phyloP scores from a whole-genome alignment of 2,329 filamentous ascomycete genomes.

The Teratosphaeria epicoccoides region DNA sequence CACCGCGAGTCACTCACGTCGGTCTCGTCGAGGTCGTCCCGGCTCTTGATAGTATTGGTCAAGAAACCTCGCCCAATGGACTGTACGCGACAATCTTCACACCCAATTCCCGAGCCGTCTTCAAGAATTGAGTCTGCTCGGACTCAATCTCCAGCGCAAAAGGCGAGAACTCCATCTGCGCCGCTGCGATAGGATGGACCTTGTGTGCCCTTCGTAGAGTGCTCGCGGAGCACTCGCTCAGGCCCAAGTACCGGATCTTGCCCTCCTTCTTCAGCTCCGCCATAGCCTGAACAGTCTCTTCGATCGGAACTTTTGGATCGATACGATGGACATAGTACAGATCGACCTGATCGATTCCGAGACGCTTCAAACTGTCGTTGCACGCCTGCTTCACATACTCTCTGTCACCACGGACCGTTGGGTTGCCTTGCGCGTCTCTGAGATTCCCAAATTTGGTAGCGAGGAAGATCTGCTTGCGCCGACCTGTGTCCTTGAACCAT shows the following conservation, averaged over 20 bases:
- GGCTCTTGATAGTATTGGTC: conserved; percentile 30
- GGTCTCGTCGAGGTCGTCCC: conserved; percentile 27
- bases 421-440: conserved; percentile 9
- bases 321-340: conserved; percentile 38
- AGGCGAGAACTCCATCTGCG: conserved; percentile 45
- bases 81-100: conserved; percentile 32
- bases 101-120: conserved; percentile 39
- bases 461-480: conserved; percentile 32
- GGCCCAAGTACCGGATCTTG: conserved; percentile 44
- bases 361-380: conserved; percentile 25
- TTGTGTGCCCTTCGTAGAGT: conserved; percentile 41
- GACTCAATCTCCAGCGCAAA: conserved; percentile 42
- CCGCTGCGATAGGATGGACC: conserved; percentile 40
- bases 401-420: conserved; percentile 25
- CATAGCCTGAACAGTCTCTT: conserved; percentile 36
- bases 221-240: conserved; percentile 39
- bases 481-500: conserved; percentile 31
- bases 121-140: conserved; percentile 29
- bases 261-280: conserved; percentile 39
- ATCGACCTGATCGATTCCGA: conserved; percentile 32
- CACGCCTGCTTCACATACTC: conserved; percentile 29
- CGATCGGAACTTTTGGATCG: conserved; percentile 34
- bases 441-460: conserved; percentile 30
- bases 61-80: conserved; percentile 33
- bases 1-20: not conserved